Percentiles rank a stretch among this genome's conserved stretches.
Evolutionary conservation across 1,139 yeast genomes (phyloP).

Genomic region (Suhomyces bokatorum): DNA sequence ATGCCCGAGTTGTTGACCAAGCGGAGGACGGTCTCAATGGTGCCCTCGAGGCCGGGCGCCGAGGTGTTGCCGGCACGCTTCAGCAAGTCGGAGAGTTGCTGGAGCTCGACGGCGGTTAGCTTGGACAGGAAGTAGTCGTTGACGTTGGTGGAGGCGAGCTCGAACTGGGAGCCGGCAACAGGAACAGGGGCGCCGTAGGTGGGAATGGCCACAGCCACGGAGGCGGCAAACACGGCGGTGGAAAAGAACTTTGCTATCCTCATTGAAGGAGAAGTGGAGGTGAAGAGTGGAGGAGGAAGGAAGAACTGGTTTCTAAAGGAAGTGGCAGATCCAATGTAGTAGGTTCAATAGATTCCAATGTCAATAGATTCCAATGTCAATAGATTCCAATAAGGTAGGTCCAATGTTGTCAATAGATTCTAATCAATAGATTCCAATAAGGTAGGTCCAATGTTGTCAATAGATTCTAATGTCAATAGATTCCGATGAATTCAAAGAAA

Average conservation of each 20-base stretch:
- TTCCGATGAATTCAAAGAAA: too few species aligned
- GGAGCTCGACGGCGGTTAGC: neutral
- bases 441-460: too few species aligned
- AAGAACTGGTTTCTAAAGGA: too few species aligned
- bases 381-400: too few species aligned
- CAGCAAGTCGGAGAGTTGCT: neutral
- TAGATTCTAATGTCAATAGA: too few species aligned
- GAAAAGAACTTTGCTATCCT: conserved; percentile 12
- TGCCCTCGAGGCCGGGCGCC: conserved; percentile 2
- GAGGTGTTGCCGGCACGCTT: conserved; percentile 6
- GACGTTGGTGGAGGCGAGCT: conserved; percentile 11
- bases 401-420: too few species aligned
- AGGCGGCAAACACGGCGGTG: conserved; percentile 9
- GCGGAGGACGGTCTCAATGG: conserved; percentile 20
- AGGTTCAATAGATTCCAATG: too few species aligned
- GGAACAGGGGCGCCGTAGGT: conserved; percentile 17
- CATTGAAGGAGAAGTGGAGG: conserved; percentile 6
- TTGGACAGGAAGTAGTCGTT: conserved; percentile 16
- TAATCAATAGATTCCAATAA: too few species aligned
- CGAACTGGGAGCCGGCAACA: conserved; percentile 20
- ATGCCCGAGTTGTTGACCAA: conserved; percentile 40
- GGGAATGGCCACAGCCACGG: conserved; percentile 19
- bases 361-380: too few species aligned
- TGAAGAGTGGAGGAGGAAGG: too few species aligned
- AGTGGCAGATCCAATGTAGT: too few species aligned